Evolutionary conservation across 1,284 basidiomycete genomes (phyloP).

Genomic region (Cryptococcus wingfieldii): DNA sequence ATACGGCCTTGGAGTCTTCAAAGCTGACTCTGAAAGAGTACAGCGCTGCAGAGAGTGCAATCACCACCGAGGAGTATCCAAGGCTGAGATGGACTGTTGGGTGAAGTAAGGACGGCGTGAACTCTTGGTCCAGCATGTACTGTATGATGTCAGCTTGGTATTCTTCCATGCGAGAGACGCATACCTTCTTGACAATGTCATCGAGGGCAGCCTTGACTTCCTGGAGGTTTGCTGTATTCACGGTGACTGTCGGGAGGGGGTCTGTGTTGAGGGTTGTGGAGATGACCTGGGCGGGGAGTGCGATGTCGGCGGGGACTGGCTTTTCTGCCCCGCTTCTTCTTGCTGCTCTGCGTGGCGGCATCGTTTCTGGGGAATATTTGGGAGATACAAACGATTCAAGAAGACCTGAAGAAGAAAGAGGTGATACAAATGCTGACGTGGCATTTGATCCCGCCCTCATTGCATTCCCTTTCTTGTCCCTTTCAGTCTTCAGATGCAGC

Average conservation of each 20-base stretch:
- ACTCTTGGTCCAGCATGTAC: constrained; percentile 73
- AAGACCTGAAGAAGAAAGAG: too few relatives aligned
- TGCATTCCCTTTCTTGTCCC: too few relatives aligned
- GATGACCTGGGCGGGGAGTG: neutral
- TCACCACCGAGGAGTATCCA: constrained; percentile 75
- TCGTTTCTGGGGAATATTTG: too few relatives aligned
- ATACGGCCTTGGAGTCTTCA: constrained; percentile 72
- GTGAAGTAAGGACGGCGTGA: constrained; percentile 77
- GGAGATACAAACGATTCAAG: too few relatives aligned
- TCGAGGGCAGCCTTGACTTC: constrained; percentile 89
- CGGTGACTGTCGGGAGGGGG: constrained; percentile 56
- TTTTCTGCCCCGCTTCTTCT: neutral
- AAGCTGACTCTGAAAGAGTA: constrained; percentile 83
- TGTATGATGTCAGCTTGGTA: constrained; percentile 37
- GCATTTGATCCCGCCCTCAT: neutral
- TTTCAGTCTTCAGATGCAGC: neutral
- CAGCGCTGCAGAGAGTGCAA: constrained; percentile 71
- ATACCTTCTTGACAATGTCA: constrained; percentile 79
- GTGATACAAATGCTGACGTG: neutral
- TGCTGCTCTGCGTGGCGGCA: too few relatives aligned
- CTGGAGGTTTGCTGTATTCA: constrained; percentile 73
- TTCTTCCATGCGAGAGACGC: neutral
- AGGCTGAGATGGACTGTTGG: constrained; percentile 77
- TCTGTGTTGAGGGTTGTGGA: constrained; percentile 26
- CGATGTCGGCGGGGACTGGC: neutral